phyloP scores from a whole-genome alignment of 352 stramenopile genomes.

The Pythium vanterpoolii region DNA sequence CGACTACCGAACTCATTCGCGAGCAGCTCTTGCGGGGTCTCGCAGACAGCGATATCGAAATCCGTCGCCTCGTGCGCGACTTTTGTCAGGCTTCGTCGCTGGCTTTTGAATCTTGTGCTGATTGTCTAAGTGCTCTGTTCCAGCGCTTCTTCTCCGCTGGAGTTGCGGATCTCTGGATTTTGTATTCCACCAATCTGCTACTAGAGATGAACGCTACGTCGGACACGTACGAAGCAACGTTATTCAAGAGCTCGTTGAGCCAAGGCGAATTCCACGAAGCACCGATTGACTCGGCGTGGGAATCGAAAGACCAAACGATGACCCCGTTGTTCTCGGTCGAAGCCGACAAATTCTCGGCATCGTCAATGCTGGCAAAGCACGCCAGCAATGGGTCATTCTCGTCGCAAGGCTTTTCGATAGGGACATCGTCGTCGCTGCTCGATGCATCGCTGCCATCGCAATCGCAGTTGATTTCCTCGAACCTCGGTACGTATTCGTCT shows the following conservation, averaged over 20 bases:
- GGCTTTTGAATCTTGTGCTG: conserved; percentile 31
- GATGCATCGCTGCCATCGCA: conserved; percentile 12
- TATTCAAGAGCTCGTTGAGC: conserved; percentile 57
- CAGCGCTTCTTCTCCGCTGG: conserved; percentile 35
- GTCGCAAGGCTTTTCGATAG: conserved; percentile 12
- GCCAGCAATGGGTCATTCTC: neutral
- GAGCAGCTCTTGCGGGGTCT: conserved; percentile 47
- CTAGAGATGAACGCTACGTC: conserved; percentile 32
- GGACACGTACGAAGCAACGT: conserved; percentile 24
- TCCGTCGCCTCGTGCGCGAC: conserved; percentile 36
- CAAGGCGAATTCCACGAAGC: conserved; percentile 44
- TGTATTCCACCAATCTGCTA: conserved; percentile 66
- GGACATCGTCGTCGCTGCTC: neutral
- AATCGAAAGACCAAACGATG: conserved; percentile 65
- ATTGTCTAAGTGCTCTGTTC: conserved; percentile 58
- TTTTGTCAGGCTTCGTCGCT: conserved; percentile 46
- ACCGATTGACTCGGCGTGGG: conserved; percentile 66
- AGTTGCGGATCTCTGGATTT: conserved; percentile 58
- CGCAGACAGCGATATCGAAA: conserved; percentile 39
- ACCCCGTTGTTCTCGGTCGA: conserved; percentile 76
- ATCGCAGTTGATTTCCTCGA: conserved; percentile 23
- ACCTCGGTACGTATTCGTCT: conserved; percentile 13
- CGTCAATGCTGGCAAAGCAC: conserved; percentile 3
- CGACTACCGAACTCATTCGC: conserved; percentile 19
- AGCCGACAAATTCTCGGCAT: conserved; percentile 41